Percentiles rank a stretch among this genome's conserved stretches.
Conservation (phyloP, 495 filamentous ascomycete genomes). For the Aspergillus heteromorphus region DNA sequence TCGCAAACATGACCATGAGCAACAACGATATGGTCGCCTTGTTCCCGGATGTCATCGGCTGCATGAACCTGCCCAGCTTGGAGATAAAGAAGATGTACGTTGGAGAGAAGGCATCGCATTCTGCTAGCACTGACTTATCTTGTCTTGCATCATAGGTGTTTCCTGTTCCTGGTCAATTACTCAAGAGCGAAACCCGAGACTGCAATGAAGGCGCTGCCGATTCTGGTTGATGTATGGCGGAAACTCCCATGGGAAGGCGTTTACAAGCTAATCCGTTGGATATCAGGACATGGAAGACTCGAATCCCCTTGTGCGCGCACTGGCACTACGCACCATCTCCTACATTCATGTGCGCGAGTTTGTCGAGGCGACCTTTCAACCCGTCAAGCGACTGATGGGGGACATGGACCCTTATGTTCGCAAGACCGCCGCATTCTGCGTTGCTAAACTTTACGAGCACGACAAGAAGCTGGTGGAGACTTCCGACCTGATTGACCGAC, state of each 20-base stretch:
- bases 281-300: conserved; percentile 85
- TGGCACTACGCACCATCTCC: conserved; percentile 91
- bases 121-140: conserved; percentile 21
- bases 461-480: conserved; percentile 84
- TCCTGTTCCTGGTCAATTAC: conserved; percentile 96
- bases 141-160: conserved; percentile 62
- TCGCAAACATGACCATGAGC: conserved; percentile 99
- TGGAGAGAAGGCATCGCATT: neutral
- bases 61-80: conserved; percentile 88
- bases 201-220: conserved; percentile 87
- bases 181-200: conserved; percentile 90
- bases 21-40: conserved; percentile 99
- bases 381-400: conserved; percentile 75
- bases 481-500: conserved; percentile 84
- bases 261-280: conserved; percentile 3
- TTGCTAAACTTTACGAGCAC: conserved; percentile 97
- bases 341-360: conserved; percentile 98
- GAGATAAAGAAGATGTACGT: conserved; percentile 99
- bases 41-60: conserved; percentile 90
- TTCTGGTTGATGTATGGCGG: conserved; percentile 68
- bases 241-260: neutral
- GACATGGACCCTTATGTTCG: conserved; percentile 94
- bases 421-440: conserved; percentile 94
- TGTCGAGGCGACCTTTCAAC: conserved; percentile 80
- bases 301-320: conserved; percentile 88